phyloP scores from a whole-genome alignment of 352 stramenopile species.

The Peronosclerospora sorghi region DNA sequence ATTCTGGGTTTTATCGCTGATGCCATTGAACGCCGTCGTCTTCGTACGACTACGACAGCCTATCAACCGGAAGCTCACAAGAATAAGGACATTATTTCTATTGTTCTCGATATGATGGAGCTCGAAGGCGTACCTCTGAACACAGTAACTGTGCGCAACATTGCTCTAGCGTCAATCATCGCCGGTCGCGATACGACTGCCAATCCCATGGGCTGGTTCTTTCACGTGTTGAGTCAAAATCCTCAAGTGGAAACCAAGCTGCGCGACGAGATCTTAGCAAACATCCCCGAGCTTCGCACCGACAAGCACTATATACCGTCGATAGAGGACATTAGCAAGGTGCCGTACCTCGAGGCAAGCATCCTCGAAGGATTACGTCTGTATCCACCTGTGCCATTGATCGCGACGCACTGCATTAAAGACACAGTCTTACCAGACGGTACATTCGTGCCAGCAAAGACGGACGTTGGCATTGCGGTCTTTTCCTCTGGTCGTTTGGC shows the following conservation, averaged over 20 bases:
- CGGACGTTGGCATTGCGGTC: constrained; percentile 21
- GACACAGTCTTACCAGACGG: constrained; percentile 46
- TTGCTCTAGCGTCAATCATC: constrained; percentile 63
- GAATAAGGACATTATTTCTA: constrained; percentile 24
- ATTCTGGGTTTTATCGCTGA: constrained; percentile 28
- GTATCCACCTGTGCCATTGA: constrained; percentile 32
- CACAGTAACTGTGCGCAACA: constrained; percentile 34
- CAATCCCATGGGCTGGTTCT: constrained; percentile 41
- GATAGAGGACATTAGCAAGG: constrained; percentile 35
- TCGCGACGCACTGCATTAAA: constrained; percentile 24
- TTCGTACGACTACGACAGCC: constrained; percentile 2
- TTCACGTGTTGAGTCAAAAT: constrained; percentile 18
- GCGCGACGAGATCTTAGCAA: constrained; percentile 10
- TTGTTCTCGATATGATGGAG: constrained; percentile 23
- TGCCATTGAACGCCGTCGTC: constrained; percentile 21
- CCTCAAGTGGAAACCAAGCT: constrained; percentile 17
- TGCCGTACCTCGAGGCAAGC: constrained; percentile 48
- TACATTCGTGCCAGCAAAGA: constrained; percentile 30
- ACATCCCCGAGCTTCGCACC: constrained; percentile 15
- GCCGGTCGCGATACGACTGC: constrained; percentile 60
- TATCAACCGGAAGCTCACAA: background rate
- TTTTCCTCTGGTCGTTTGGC: constrained; percentile 33
- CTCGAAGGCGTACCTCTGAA: constrained; percentile 11
- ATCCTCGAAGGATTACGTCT: constrained; percentile 51
- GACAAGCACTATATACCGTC: constrained; percentile 18